Percentiles rank a stretch among this genome's conserved stretches.
These are phyloP conservation scores for Penicillium griseofulvum DNA, from an alignment of 2,329 filamentous ascomycete species.

Conservation along the genomic window DNA sequence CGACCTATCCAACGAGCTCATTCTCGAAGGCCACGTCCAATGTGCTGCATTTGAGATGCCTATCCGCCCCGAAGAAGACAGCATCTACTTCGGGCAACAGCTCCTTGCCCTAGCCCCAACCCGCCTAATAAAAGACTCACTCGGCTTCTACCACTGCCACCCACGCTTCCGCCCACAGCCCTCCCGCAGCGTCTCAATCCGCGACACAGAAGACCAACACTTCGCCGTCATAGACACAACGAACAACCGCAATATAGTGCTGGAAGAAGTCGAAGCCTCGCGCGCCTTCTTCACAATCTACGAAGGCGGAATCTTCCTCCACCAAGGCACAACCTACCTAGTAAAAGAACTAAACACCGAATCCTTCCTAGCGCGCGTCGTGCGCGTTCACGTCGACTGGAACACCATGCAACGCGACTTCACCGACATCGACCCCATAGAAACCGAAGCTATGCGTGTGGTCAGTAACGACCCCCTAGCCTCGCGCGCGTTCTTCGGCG, in stretches of 20 bases:
- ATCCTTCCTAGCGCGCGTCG: slow-evolving; percentile 77
- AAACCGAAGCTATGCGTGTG: slow-evolving; percentile 80
- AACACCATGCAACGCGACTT: slow-evolving; percentile 89
- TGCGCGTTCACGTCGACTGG: slow-evolving; percentile 90
- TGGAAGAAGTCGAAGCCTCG: slow-evolving; percentile 94
- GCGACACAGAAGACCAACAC: slow-evolving; percentile 85
- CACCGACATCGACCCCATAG: slow-evolving; percentile 89
- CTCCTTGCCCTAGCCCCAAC: slow-evolving; percentile 69
- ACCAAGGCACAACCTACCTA: slow-evolving; percentile 90
- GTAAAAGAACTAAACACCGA: slow-evolving; percentile 86
- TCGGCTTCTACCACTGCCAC: slow-evolving; percentile 87
- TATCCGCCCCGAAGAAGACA: slow-evolving; percentile 73
- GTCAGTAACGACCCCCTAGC: slow-evolving; percentile 57
- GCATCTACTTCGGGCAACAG: slow-evolving; percentile 73
- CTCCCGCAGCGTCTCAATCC: slow-evolving; percentile 78
- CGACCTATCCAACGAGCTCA: slow-evolving; percentile 86
- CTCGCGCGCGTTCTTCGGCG: slow-evolving; percentile 77
- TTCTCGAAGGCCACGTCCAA: slow-evolving; percentile 90
- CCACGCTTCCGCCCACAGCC: slow-evolving; percentile 83
- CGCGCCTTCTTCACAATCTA: slow-evolving; percentile 96
- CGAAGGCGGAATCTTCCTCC: slow-evolving; percentile 93
- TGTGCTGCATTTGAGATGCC: slow-evolving; percentile 96
- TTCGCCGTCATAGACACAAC: slow-evolving; percentile 89
- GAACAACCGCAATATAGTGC: slow-evolving; percentile 73
- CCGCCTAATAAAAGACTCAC: slow-evolving; percentile 68